Evolutionary conservation across 2,329 filamentous ascomycete genomes (phyloP), one percentile per base, ranked within the genome.

Genomic region (Aspergillus flavus): DNA sequence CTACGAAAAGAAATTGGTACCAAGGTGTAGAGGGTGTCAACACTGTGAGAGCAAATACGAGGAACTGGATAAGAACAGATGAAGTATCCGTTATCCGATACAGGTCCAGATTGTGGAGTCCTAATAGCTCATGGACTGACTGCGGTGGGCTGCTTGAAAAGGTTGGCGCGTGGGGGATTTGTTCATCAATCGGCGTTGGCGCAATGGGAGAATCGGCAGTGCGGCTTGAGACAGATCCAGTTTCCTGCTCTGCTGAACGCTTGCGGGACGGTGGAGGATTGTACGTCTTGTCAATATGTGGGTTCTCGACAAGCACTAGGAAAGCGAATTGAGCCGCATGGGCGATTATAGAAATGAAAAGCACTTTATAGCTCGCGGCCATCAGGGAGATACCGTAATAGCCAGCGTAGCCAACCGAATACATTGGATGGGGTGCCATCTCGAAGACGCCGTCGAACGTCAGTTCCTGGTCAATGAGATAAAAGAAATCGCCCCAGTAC

Each of bases 401-500:
- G 54, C 95, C 95, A 58, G 93, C 93, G 79, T 99, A 99, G 45
- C 95, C 95, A 73, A 98, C 94, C 61, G 94, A 97, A 81, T 98
- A 98, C 94, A 98, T 98, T 67, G 94, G 94, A 76, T 98, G 95
- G 36, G 95, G 95, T 23, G 95, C 95, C 90, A 99, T 96, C 81
- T 99, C 95, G 76, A 98, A 99, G 66, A 99, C 95, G 61, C 95
- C 95, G 75, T 99, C 95, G 78, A 99, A 99, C 57, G 94, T 98
- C 76, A 99, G 84, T 75, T 97, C 93, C 81, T 98, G 94, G 79
- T 99, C 95, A 77, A 99, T 92, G 74, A 99, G 89, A 80, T 93
- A 99, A 84, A 98, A 99, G 81, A 98, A 98, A 79, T 99, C 95
- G 65, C 95, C 95, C 95, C 95, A 99, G 80, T 98, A 99, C 95